Base-by-base conservation (phyloP, 148 eudicot genomes). In the Rhododendron ovatum region DNA sequence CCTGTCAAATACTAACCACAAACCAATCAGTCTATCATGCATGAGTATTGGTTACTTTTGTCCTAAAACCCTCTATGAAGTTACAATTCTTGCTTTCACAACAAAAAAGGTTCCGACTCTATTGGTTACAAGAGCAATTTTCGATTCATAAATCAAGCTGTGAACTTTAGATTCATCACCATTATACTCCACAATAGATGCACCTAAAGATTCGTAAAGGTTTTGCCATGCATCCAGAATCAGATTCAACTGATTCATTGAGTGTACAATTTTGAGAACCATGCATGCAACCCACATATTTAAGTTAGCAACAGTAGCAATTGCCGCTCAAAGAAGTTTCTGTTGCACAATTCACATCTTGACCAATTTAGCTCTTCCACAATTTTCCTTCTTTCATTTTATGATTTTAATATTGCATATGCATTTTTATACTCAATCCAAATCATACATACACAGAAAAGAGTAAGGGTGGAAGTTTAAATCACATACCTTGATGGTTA, bases 401-500 rank as follows among this genome's bases (percentile, higher is more conserved):
- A 17, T 7, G 24, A 33, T 28, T 7, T 33, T 15, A 33, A 51
- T 41, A 57, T 28, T 80, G 63, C 83, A 80, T 6, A 5, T 80
- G 65, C 65, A 51, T 51, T 50, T 80, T 51, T 51, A 50, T 13
- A 6, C 45, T 41, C 45, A 41, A 41, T 41, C 45, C 45, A 41
- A 41, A 69, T 17, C 43, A 67, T 47, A 55, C 41, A 28, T 12
- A 76, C 69, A 18, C 24, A 63, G 5, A 55, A 55, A 82, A 73
- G 55, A 67, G 8, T 0, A 71, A 71, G 53, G 73, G 71, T 14
- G 80, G 9, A 69, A 50, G 61, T 12, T 67, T 30, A 57, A 69
- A 76, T 82, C 22, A 69, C 89, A 85, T 94, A 86, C 99, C 95
- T 93, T 93, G 85, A 94, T 88, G 26, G 86, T 94, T 86, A 94